Percentiles rank a stretch among this genome's conserved stretches.
Evolutionary conservation across 2,329 filamentous ascomycete species (phyloP).

Genomic region (Pyrenophora seminiperda): DNA sequence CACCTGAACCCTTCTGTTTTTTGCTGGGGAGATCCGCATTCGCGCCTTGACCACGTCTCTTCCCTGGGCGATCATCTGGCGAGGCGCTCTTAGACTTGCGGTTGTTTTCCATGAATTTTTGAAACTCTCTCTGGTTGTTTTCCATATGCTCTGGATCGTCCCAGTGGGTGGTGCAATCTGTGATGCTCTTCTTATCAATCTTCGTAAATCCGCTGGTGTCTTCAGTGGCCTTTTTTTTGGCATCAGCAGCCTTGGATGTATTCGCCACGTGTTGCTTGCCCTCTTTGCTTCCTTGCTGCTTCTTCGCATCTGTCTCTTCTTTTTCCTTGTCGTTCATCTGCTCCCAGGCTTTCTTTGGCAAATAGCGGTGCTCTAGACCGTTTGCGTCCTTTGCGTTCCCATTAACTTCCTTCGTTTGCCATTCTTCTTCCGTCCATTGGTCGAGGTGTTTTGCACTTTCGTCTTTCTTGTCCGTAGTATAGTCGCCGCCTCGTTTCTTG

Average conservation of each 20-base stretch:
- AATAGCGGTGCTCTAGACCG: constrained; percentile 8
- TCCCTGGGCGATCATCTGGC: constrained; percentile 12
- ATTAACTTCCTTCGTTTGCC: constrained; percentile 57
- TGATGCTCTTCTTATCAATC: constrained; percentile 30
- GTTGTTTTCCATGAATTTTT: constrained; percentile 35
- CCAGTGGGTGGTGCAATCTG: constrained; percentile 40
- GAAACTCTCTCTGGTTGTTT: constrained; percentile 33
- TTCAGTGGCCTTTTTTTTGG: constrained; percentile 2
- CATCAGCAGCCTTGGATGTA: constrained; percentile 4
- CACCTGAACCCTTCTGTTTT: constrained; percentile 42
- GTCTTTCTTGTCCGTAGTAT: constrained; percentile 54
- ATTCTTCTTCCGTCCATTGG: constrained; percentile 56
- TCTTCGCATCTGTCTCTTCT: constrained; percentile 53
- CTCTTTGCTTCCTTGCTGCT: constrained; percentile 50
- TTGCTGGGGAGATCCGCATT: constrained; percentile 39
- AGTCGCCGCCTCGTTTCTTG: constrained; percentile 55
- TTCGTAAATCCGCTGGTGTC: constrained; percentile 9
- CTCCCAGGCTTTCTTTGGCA: constrained; percentile 56
- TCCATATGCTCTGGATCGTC: constrained; percentile 37
- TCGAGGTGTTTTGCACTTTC: constrained; percentile 52
- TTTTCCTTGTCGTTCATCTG: constrained; percentile 48
- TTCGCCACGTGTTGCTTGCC: constrained; percentile 12
- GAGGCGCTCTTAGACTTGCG: constrained; percentile 9
- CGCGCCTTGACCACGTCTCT: constrained; percentile 37
- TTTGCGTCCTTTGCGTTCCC: constrained; percentile 52